These are phyloP conservation scores for Cladophialophora yegresii DNA, from an alignment of 2,329 filamentous ascomycete genomes.

Conservation along the genomic window DNA sequence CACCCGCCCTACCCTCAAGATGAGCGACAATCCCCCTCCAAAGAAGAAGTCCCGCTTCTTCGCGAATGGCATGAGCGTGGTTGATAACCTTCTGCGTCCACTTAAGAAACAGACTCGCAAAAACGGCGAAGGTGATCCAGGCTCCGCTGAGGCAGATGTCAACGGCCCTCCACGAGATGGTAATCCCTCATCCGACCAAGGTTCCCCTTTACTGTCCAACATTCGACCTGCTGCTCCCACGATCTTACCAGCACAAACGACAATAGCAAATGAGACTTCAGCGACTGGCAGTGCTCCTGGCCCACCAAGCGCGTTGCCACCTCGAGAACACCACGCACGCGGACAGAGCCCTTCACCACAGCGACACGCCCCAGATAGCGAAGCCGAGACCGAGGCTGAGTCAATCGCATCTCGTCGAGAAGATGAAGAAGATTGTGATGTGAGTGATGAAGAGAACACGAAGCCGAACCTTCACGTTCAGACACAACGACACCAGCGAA, in stretches of 20 bases:
- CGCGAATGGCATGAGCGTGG: conserved; percentile 30
- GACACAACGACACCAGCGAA: conserved; percentile 6
- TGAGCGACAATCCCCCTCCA: conserved; percentile 31
- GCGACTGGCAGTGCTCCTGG: neutral
- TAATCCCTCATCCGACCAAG: neutral
- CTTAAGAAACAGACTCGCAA: conserved; percentile 11
- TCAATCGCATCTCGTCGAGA: neutral
- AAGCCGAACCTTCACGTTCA: neutral
- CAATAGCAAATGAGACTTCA: neutral
- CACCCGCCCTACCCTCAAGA: conserved; percentile 12
- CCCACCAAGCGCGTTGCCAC: neutral
- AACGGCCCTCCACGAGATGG: neutral
- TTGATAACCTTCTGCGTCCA: conserved; percentile 26
- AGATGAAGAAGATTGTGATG: conserved; percentile 1
- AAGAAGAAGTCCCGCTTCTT: conserved; percentile 34
- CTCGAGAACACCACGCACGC: neutral
- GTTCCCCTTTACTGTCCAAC: neutral
- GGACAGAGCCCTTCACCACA: neutral
- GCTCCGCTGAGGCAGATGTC: neutral
- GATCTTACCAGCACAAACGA: neutral
- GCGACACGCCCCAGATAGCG: conserved; percentile 11
- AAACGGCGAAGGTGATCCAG: neutral
- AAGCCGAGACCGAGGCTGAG: conserved; percentile 22
- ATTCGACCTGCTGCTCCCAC: neutral
- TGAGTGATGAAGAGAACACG: conserved; percentile 17